These are phyloP conservation scores for Xylariaceae sp. DNA, from an alignment of 2,329 filamentous ascomycete species.

Conservation along the genomic window DNA sequence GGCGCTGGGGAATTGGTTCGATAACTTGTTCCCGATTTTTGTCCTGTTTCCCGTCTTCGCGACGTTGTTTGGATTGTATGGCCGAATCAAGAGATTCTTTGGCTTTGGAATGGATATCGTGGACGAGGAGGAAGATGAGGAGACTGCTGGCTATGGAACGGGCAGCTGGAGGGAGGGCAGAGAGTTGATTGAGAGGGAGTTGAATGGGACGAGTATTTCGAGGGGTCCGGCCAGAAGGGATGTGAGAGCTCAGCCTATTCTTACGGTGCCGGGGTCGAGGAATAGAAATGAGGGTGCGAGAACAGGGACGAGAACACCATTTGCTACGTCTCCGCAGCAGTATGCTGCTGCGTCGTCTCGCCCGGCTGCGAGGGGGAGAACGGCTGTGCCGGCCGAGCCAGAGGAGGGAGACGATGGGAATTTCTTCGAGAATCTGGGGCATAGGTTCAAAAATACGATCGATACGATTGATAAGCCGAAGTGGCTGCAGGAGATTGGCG, in stretches of 20 bases:
- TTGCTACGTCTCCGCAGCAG: conserved; percentile 39
- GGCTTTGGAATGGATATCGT: conserved; percentile 76
- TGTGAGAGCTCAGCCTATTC: conserved; percentile 40
- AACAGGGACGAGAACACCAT: conserved; percentile 37
- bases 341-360: conserved; percentile 27
- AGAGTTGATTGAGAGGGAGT: conserved; percentile 82
- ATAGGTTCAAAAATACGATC: conserved; percentile 87
- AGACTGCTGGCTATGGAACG: conserved; percentile 63
- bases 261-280: conserved; percentile 43
- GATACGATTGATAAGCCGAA: conserved; percentile 77
- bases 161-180: conserved; percentile 90
- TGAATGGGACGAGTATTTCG: conserved; percentile 59
- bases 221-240: conserved; percentile 39
- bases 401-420: conserved; percentile 69
- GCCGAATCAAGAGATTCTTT: conserved; percentile 68
- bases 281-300: conserved; percentile 27
- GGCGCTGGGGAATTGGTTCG: conserved; percentile 76
- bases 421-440: conserved; percentile 78
- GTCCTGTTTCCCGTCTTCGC: conserved; percentile 82
- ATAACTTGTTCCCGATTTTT: conserved; percentile 82
- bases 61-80: conserved; percentile 85
- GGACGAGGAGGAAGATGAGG: conserved; percentile 67
- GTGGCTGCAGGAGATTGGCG: conserved; percentile 72
- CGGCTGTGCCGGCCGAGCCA: conserved; percentile 38
- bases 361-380: conserved; percentile 31